Evolutionary conservation across 1,284 basidiomycete genomes (phyloP), one percentile per base, ranked within the genome.

Genomic region (Albatrellus sp.): DNA sequence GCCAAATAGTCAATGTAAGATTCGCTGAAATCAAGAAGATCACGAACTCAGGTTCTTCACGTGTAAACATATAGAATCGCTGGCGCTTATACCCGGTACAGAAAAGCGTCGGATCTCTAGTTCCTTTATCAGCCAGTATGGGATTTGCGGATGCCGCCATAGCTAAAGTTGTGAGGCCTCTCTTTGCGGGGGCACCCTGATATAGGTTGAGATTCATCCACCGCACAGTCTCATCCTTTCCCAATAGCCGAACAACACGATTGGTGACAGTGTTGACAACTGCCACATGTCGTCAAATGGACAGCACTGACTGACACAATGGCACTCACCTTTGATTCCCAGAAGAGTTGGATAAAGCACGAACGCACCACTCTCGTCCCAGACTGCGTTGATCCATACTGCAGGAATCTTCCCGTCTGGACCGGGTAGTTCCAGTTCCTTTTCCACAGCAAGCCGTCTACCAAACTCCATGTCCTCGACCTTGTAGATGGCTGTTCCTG

Each of bases 391-490:
- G 33, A 80, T 88, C 67, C 85, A 90, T 51, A 74, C 67, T 5
- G 75, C 84, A 44, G 74, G 82, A 54, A 75, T 66, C 35, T 66
- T 68, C 17, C 81, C 81, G 57, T 86, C 84, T 2, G 78, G 74
- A 30, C 77, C 72, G 33, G 81, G 77, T 34, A 84, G 70, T 59
- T 97, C 90, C 40, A 99, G 64, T 56, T 98, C 94, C 48, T 89
- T 74, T 62, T 99, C 96, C 12, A 83, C 70, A 1, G 96, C 96
- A 40, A 98, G 69, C 9, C 96, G 73, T 46, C 96, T 72, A n/a
- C 96, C 94, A 57, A 99, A 98, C 60, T 99, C 96, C 94, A 99
- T 99, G 61, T 98, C 92, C 51, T 99, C 96, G 9, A 98, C 79
- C 57, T 81, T 85, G 64, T 86, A 90, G 14, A 90, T 76, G 0